Percentiles rank a stretch among this genome's conserved stretches.
Conservation (phyloP, 208 protist genomes). For the Leishmania gerbilli region DNA sequence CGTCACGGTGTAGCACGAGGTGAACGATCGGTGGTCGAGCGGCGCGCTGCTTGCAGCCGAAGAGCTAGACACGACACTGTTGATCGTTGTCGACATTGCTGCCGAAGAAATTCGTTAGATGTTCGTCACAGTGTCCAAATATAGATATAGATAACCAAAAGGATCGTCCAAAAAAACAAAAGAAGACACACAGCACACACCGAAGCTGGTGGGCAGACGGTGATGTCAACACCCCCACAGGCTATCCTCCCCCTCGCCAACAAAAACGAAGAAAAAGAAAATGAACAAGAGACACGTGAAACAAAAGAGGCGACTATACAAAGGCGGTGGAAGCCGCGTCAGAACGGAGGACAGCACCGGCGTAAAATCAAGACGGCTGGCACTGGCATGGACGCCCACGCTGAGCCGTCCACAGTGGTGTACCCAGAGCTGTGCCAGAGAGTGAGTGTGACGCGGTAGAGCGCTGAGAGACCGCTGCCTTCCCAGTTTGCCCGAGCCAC, state of each 20-base stretch:
- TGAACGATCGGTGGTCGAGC: slow-evolving; percentile 49
- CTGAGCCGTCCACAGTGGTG: not conserved
- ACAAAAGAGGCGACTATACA: not conserved
- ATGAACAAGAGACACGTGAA: not conserved
- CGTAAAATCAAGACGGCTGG: not conserved
- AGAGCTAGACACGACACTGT: slow-evolving; percentile 15
- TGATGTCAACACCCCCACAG: not conserved
- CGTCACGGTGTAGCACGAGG: slow-evolving; percentile 69
- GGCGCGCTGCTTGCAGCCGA: not conserved
- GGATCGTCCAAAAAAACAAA: too few species aligned
- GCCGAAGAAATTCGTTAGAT: not conserved
- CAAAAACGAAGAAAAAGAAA: not conserved
- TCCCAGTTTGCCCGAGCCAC: not conserved
- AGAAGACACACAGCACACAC: not conserved
- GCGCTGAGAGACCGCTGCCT: not conserved
- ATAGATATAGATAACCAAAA: too few species aligned
- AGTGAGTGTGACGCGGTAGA: not conserved
- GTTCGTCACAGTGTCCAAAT: too few species aligned
- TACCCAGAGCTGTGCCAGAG: not conserved
- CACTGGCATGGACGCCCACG: not conserved
- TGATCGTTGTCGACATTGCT: slow-evolving; percentile 4
- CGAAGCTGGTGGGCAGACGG: not conserved
- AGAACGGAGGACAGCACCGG: not conserved
- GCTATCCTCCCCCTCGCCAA: too few species aligned
- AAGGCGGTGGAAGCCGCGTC: not conserved